Evolutionary conservation across 2,329 filamentous ascomycete species (phyloP).

Genomic region (Alternaria triticina): DNA sequence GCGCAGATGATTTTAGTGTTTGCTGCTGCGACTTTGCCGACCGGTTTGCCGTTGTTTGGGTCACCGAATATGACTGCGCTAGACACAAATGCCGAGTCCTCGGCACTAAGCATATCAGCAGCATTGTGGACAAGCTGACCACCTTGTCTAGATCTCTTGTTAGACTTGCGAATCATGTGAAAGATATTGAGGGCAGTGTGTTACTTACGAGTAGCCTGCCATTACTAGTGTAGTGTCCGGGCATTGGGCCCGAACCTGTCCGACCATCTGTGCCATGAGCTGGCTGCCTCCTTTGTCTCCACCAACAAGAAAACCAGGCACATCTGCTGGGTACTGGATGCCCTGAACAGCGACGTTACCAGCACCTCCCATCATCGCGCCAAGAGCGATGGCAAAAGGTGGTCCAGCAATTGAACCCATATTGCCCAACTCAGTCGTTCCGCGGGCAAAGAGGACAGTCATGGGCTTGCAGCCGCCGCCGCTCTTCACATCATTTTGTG

Average conservation of each 20-base stretch:
- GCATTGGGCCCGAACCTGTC: conserved; percentile 51
- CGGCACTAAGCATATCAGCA: conserved; percentile 38
- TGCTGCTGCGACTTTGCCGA: conserved; percentile 38
- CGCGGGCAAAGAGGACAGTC: conserved; percentile 64
- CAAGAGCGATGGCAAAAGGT: conserved; percentile 57
- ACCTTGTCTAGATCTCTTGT: conserved; percentile 39
- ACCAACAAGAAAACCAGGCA: conserved; percentile 54
- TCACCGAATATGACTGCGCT: conserved; percentile 48
- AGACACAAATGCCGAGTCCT: conserved; percentile 30
- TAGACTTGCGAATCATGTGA: not conserved
- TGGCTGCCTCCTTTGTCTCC: conserved; percentile 54
- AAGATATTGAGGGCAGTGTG: not conserved
- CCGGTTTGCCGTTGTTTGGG: conserved; percentile 43
- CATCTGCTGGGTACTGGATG: conserved; percentile 59
- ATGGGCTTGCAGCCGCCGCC: conserved; percentile 52
- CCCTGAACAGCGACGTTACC: conserved; percentile 60
- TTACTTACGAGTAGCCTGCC: conserved; percentile 56
- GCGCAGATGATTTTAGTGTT: conserved; percentile 46
- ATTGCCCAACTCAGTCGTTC: conserved; percentile 61
- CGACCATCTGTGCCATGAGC: conserved; percentile 52
- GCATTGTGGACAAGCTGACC: conserved; percentile 56
- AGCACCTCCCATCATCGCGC: conserved; percentile 44
- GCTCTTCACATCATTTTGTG: conserved; percentile 37
- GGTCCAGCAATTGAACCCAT: conserved; percentile 60
- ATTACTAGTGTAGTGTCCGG: conserved; percentile 56